Evolutionary conservation across 176 grass and related monocot species (phyloP).

Genomic region (Guadua angustifolia): DNA sequence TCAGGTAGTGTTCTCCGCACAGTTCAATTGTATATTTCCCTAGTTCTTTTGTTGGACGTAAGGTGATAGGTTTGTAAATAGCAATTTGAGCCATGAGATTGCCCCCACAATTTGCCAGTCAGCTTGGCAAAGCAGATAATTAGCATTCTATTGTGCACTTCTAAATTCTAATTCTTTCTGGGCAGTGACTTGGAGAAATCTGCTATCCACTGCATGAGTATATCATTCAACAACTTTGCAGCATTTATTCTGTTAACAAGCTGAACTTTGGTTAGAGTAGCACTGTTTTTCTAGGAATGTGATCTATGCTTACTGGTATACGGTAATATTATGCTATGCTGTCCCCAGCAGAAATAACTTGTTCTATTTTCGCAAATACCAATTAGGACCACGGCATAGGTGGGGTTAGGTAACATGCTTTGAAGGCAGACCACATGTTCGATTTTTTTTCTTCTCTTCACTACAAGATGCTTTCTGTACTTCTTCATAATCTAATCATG

Average conservation of each 20-base stretch:
- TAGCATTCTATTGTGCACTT: slow-evolving; percentile 13
- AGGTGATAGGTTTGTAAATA: neutral
- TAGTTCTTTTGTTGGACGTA: neutral
- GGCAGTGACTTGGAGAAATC: neutral
- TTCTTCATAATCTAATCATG: neutral
- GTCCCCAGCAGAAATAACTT: neutral
- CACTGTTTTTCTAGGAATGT: slow-evolving; percentile 15
- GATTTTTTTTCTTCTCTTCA: slow-evolving; percentile 38
- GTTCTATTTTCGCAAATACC: slow-evolving; percentile 36
- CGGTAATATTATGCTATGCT: slow-evolving; percentile 13
- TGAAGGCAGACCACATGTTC: slow-evolving; percentile 13
- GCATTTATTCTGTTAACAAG: slow-evolving; percentile 22
- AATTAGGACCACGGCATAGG: slow-evolving; percentile 26
- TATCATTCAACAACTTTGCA: neutral
- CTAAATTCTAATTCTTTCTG: neutral
- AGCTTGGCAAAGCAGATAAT: neutral
- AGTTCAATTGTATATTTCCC: slow-evolving; percentile 7
- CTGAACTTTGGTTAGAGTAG: slow-evolving; percentile 26
- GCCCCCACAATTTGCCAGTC: neutral
- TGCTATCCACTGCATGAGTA: neutral
- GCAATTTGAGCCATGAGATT: slow-evolving; percentile 19
- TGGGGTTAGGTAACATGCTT: slow-evolving; percentile 36
- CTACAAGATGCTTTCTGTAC: slow-evolving; percentile 5
- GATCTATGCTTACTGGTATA: neutral
- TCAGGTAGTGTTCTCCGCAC: slow-evolving; percentile 54